Base-by-base conservation (phyloP, 345 rosid species). In the Pelargonium nanum region DNA sequence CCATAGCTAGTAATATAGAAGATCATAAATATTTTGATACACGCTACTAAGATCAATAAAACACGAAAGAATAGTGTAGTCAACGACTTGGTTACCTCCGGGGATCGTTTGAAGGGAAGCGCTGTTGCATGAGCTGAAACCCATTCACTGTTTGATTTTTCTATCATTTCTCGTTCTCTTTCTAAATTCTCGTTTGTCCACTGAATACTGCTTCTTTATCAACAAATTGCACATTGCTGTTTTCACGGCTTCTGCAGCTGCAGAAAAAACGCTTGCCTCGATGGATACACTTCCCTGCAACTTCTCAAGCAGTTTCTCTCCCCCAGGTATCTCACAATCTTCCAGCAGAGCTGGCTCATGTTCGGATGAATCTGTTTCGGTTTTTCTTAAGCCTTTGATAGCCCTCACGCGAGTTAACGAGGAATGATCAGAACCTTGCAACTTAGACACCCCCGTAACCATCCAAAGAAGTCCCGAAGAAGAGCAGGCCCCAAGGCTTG, bases 81-180 rank as follows among this genome's bases (percentile, higher is more conserved):
- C 80, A 81, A 75, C 70, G 75, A 54, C 56, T 22, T 54, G 56
- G 56, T 24, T 54, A 24, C 56, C 24, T n/a, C 53, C 16, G 19
- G 19, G 19, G 19, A 50, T 50, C 4, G 19, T 9, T n/a, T n/a
- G n/a, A n/a, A n/a, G n/a, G 19, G 19, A 50, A 50, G 6, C 16
- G 19, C n/a, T 50, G 19, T 16, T 21, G 19, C n/a, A 50, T 5
- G 1, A 1, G 21, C 19, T 20, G 9, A 34, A 20, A 24, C 25
- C 48, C 7, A 25, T 26, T 82, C 70, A 84, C 21, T 68, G 68
- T 58, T 66, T 82, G 26, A 45, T 60, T 73, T 87, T 93, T 76
- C 68, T 82, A 62, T 93, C 97, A 64, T 93, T 93, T 75, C 97
- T 80, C 26, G 79, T 81, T 75, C 85, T 87, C 81, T 87, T 93